Conservation (phyloP, 805 yeast genomes). For the Ogataea angusta region DNA sequence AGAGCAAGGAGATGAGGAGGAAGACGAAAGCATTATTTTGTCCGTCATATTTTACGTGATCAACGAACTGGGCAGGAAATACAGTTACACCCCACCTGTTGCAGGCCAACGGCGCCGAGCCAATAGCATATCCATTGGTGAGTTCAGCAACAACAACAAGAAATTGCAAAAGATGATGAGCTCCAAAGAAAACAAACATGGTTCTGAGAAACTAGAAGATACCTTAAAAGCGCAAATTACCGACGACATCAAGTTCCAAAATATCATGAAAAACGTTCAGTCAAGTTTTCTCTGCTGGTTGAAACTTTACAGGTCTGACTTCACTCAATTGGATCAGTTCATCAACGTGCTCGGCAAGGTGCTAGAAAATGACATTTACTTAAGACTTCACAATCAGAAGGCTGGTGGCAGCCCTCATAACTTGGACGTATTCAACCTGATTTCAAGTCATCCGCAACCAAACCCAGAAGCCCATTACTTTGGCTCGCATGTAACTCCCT, state of each 20-base stretch:
- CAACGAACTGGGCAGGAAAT: conserved; percentile 26
- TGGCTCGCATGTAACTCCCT: conserved; percentile 1
- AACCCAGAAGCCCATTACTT: conserved; percentile 10
- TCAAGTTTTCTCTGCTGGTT: conserved; percentile 27
- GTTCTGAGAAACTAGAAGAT: conserved; percentile 16
- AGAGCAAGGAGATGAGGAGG: conserved; percentile 17
- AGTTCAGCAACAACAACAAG: conserved; percentile 29
- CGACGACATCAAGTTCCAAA: conserved; percentile 25
- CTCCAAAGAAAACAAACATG: conserved; percentile 12
- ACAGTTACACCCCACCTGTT: conserved; percentile 4
- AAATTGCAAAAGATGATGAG: conserved; percentile 19
- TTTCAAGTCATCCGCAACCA: conserved; percentile 15
- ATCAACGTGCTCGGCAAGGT: conserved; percentile 14
- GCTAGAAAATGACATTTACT: conserved; percentile 19
- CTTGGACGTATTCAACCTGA: conserved; percentile 19
- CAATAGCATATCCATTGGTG: conserved; percentile 27
- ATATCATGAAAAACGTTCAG: conserved; percentile 28
- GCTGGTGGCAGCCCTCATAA: conserved; percentile 9
- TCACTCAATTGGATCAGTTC: conserved; percentile 12
- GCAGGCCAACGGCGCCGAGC: conserved; percentile 16
- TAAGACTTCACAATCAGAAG: conserved; percentile 12
- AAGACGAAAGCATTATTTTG: conserved; percentile 29
- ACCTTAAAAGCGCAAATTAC: conserved; percentile 21
- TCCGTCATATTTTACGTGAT: conserved; percentile 29
- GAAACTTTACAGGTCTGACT: conserved; percentile 18